Conservation (phyloP, 164 flowering plant species). For the Dillenia suffruticosa region DNA sequence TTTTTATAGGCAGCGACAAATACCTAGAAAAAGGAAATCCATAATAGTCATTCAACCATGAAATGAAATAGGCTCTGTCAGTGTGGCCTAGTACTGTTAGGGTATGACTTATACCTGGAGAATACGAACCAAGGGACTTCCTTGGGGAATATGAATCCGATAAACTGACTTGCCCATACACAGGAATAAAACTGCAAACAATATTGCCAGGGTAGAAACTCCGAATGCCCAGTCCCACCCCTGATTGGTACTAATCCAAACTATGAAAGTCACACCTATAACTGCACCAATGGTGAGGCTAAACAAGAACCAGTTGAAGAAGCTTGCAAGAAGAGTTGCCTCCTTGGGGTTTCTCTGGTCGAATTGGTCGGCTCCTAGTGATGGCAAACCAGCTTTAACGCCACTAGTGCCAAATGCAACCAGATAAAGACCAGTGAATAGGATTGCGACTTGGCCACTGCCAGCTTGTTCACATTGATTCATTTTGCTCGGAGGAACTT, state of each 20-base stretch:
- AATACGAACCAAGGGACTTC: conserved; percentile 57
- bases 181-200: conserved; percentile 29
- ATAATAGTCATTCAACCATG: neutral
- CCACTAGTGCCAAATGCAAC: conserved; percentile 65
- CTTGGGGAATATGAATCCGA: conserved; percentile 37
- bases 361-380: conserved; percentile 78
- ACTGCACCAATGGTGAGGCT: conserved; percentile 49
- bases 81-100: neutral
- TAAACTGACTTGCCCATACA: conserved; percentile 55
- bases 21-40: conserved; percentile 32
- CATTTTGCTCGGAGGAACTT: conserved; percentile 11
- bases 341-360: conserved; percentile 51
- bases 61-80: neutral
- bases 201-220: conserved; percentile 37
- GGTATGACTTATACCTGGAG: conserved; percentile 39
- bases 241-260: conserved; percentile 52
- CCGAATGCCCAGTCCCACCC: conserved; percentile 76
- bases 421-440: conserved; percentile 47
- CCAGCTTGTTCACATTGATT: conserved; percentile 39
- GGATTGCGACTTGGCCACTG: conserved; percentile 34
- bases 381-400: conserved; percentile 57
- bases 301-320: conserved; percentile 70
- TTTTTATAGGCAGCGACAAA: conserved; percentile 55
- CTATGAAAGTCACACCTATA: conserved; percentile 58
- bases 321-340: conserved; percentile 47